Conservation (phyloP, 768 basidiomycete species). For the Suillus discolor region DNA sequence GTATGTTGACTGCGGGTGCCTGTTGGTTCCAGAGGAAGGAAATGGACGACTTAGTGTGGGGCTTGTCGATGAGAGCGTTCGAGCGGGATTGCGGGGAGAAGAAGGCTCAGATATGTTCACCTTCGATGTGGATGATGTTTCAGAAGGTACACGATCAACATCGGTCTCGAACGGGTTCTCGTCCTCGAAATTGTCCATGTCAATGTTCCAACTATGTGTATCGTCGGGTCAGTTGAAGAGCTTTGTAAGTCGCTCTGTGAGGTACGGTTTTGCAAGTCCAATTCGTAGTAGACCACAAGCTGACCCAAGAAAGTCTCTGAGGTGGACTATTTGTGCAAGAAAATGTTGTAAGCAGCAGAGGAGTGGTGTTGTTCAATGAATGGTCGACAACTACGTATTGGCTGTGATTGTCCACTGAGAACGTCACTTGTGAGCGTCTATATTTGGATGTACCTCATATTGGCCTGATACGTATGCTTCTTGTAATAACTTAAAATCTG, state of each 20-base stretch:
- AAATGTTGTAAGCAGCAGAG: background rate
- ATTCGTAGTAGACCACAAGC: background rate
- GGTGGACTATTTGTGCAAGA: background rate
- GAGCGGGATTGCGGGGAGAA: slow-evolving; percentile 51
- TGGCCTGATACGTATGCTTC: background rate
- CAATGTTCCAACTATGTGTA: background rate
- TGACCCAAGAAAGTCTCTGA: background rate
- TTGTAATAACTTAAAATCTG: background rate
- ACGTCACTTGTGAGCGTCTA: slow-evolving; percentile 16
- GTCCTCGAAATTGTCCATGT: slow-evolving; percentile 53
- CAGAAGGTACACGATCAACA: slow-evolving; percentile 35
- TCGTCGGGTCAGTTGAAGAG: background rate
- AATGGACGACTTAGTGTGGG: slow-evolving; percentile 43
- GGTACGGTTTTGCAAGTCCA: background rate
- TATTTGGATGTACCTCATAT: slow-evolving; percentile 25
- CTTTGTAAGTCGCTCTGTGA: background rate
- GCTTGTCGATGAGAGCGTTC: slow-evolving; percentile 50
- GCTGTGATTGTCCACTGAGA: slow-evolving; percentile 8
- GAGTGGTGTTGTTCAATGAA: background rate
- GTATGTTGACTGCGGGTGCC: slow-evolving; percentile 50
- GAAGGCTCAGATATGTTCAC: slow-evolving; percentile 51
- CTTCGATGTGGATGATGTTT: slow-evolving; percentile 38
- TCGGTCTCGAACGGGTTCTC: slow-evolving; percentile 68
- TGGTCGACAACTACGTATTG: background rate
- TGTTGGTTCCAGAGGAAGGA: slow-evolving; percentile 59